Evolutionary conservation across 139 green algal species (phyloP).

Genomic region (Chlamydomonas urium): DNA sequence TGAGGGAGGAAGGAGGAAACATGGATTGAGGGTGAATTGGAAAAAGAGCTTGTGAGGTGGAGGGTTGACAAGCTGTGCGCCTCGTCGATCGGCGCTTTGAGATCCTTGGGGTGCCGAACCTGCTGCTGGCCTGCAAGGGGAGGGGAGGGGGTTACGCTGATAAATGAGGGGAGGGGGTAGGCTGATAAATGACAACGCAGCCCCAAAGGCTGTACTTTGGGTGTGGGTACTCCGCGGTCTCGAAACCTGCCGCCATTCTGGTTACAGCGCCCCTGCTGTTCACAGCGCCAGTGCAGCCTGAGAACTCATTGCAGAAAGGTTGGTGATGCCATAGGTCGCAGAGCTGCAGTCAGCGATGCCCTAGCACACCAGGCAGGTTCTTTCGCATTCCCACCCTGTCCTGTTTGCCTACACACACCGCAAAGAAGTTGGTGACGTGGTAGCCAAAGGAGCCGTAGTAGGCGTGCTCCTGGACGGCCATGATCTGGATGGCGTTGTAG

Average conservation of each 20-base stretch:
- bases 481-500: constrained; percentile 99
- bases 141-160: too few species aligned
- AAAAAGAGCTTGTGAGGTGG: constrained; percentile 37
- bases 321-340: not conserved
- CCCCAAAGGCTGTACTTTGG: too few species aligned
- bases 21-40: not conserved
- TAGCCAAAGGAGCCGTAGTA: constrained; percentile 93
- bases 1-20: not conserved
- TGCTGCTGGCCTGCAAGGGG: not conserved
- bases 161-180: too few species aligned
- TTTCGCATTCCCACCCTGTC: constrained; percentile 17
- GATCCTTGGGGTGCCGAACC: constrained; percentile 1
- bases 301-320: constrained; percentile 65
- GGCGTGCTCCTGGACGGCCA: constrained; percentile 88
- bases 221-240: too few species aligned
- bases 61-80: not conserved
- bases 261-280: not conserved
- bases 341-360: too few species aligned
- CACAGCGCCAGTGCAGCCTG: constrained; percentile 31
- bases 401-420: constrained; percentile 56
- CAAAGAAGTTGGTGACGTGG: constrained; percentile 99
- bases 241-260: not conserved
- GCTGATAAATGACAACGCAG: too few species aligned
- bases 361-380: constrained; percentile 80
- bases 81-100: constrained; percentile 39